These are phyloP conservation scores for Simplicillium sp. DNA, from an alignment of 2,329 filamentous ascomycete genomes.

Conservation along the genomic window DNA sequence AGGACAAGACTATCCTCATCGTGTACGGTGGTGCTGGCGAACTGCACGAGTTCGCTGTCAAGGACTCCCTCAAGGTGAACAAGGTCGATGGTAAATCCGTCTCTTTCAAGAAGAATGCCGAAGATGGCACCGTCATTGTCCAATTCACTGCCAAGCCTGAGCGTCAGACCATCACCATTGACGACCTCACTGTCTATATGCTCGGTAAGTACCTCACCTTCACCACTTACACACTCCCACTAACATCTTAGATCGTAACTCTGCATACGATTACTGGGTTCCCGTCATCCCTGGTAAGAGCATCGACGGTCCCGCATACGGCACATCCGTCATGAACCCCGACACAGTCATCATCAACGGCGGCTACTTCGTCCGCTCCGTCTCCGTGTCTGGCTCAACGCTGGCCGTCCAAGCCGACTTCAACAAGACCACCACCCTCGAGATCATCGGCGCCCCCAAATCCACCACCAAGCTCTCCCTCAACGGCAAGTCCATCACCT, in stretches of 20 bases:
- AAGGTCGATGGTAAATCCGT: constrained; percentile 18
- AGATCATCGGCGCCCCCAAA: constrained; percentile 55
- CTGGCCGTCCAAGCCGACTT: constrained; percentile 61
- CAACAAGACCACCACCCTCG: constrained; percentile 57
- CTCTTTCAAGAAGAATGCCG: constrained; percentile 9
- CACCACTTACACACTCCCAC: not conserved
- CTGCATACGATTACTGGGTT: constrained; percentile 62
- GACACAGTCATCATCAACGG: constrained; percentile 50
- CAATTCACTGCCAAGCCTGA: constrained; percentile 20
- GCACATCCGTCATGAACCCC: constrained; percentile 23
- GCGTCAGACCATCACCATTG: constrained; percentile 20
- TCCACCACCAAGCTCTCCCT: constrained; percentile 32
- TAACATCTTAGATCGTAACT: constrained; percentile 43
- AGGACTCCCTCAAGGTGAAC: constrained; percentile 10
- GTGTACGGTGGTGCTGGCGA: constrained; percentile 56
- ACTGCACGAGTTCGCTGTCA: constrained; percentile 51
- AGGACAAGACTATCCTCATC: constrained; percentile 47
- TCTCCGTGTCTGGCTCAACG: constrained; percentile 41
- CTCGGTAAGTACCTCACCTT: constrained; percentile 16
- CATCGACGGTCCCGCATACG: constrained; percentile 16
- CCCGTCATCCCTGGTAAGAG: constrained; percentile 38
- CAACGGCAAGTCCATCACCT: constrained; percentile 26
- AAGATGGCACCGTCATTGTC: constrained; percentile 13
- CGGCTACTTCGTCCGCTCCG: constrained; percentile 55
- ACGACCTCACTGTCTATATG: constrained; percentile 31